Base-by-base conservation (phyloP, 2,329 filamentous ascomycete genomes). In the Trichophyton rubrum region DNA sequence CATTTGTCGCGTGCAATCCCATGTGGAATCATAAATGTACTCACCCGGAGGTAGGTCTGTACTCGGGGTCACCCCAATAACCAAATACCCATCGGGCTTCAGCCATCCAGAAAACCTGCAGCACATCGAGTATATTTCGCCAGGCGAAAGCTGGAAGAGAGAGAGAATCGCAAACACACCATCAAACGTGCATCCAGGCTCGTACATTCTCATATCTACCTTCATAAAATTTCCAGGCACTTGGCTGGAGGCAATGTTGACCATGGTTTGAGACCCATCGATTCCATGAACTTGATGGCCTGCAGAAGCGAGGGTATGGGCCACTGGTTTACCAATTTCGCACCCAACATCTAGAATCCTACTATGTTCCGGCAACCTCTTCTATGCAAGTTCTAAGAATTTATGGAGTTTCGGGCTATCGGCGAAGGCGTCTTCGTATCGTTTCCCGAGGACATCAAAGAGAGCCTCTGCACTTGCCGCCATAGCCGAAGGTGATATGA, bases 241-340 rank as follows among this genome's bases (percentile, higher is more conserved):
- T n/a, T 64, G 64, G 8, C 38, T 51, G n/a, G 56, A 35, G 1
- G 64, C 64, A 20, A 66, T 59, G 3, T 56, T 60, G 11, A 66
- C 49, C 64, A 66, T 65, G 22, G 62, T 60, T 9, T 62, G 53
- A 3, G 65, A 49, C 3, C 62, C 41, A 45, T 64, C 64, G 47
- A 66, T 66, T 49, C 62, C 65, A n/a, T 65, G 17, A 13, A 64
- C 61, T 7, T 58, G 20, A 45, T 67, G 65, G n/a, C 65, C 64
- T 4, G 63, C 61, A 1, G 17, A n/a, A 6, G 62, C 63, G 1
- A 67, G 43, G 27, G 58, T 62, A 2, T 62, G 53, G 4, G 62
- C 62, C 9, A 49, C 45, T 3, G 65, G 65, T 40, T 64, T 64
- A 1, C 65, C 65, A 1, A 64, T 67, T 13, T 64, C 65, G 45